Conservation (phyloP, 495 filamentous ascomycete genomes). For the Neurospora sp. region DNA sequence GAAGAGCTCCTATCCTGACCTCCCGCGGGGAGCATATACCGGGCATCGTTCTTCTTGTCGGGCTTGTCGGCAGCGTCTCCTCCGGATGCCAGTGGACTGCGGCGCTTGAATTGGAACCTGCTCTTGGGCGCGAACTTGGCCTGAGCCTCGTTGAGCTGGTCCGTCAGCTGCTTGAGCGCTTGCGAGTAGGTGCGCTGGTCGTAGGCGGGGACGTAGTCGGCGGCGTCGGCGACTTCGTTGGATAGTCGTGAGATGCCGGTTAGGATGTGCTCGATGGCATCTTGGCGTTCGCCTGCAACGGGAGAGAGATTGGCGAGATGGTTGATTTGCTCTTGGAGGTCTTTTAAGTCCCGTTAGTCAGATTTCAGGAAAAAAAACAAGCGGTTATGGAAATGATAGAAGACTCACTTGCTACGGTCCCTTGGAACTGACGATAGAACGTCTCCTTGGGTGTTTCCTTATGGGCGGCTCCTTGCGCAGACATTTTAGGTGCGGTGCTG, state of each 20-base stretch:
- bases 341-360: constrained; percentile 19
- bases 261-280: constrained; percentile 35
- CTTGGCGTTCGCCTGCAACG: constrained; percentile 34
- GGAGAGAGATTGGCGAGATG: constrained; percentile 23
- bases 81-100: not conserved
- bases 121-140: constrained; percentile 31
- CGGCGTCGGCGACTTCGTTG: constrained; percentile 34
- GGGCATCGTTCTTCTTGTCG: constrained; percentile 1
- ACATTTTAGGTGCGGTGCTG: not conserved
- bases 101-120: constrained; percentile 37
- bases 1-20: not conserved
- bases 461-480: constrained; percentile 1
- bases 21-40: not conserved
- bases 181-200: constrained; percentile 35
- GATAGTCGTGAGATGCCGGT: constrained; percentile 33
- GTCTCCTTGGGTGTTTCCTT: constrained; percentile 49
- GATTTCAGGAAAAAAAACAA: not conserved
- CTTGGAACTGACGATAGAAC: constrained; percentile 72
- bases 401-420: constrained; percentile 57
- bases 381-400: not conserved
- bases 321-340: constrained; percentile 32
- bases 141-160: constrained; percentile 32
- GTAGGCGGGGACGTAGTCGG: constrained; percentile 34
- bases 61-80: constrained; percentile 1
- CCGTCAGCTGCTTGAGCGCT: constrained; percentile 31